These are phyloP conservation scores for Psilocybe cyanescens DNA, from an alignment of 768 basidiomycete species.

Conservation along the genomic window DNA sequence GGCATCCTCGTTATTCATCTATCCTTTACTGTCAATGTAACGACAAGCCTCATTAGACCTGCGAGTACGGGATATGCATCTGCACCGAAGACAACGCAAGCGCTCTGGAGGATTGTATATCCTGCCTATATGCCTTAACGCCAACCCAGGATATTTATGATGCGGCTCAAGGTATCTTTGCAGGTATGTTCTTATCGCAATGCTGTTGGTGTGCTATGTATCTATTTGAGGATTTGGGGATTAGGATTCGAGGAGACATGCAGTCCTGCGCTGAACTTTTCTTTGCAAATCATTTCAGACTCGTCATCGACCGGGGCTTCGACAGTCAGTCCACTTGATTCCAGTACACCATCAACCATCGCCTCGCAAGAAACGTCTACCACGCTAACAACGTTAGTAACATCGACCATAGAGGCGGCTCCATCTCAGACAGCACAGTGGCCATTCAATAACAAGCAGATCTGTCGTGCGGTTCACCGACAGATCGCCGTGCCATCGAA, in stretches of 20 bases:
- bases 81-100: conserved; percentile 14
- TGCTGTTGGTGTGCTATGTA: not conserved
- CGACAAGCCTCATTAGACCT: conserved; percentile 2
- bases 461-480: not conserved
- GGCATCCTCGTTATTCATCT: not conserved
- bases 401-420: not conserved
- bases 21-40: not conserved
- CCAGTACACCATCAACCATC: no score
- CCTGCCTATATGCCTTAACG: conserved; percentile 14
- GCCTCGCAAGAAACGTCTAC: no score
- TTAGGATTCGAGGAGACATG: not conserved
- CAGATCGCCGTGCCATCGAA: not conserved
- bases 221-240: not conserved
- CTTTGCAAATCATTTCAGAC: not conserved
- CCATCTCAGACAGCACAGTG: not conserved
- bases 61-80: conserved; percentile 16
- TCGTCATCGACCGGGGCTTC: no score
- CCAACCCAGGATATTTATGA: conserved; percentile 11
- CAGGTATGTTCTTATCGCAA: not conserved
- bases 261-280: not conserved
- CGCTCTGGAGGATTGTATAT: conserved; percentile 14
- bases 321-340: no score
- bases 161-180: conserved; percentile 12
- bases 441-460: not conserved
- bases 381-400: not conserved